Evolutionary conservation across 306 rosid genomes (phyloP).

Genomic region (Vigna angularis): DNA sequence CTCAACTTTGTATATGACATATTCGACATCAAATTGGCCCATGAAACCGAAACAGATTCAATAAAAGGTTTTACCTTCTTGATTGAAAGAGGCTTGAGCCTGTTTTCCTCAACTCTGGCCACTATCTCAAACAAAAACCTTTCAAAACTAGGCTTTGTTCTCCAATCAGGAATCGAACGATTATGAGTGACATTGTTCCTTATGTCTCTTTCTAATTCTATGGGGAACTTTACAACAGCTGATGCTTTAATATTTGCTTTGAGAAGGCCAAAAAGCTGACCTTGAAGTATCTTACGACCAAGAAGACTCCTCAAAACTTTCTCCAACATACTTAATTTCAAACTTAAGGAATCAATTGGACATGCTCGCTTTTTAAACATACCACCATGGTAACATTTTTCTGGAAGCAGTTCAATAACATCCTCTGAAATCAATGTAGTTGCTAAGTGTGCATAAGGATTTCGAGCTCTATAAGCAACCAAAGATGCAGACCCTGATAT

Average conservation of each 20-base stretch:
- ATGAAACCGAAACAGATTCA: slow-evolving; percentile 68
- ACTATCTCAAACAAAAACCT: slow-evolving; percentile 71
- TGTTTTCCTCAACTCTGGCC: slow-evolving; percentile 64
- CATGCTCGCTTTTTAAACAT: slow-evolving; percentile 49
- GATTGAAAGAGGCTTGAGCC: slow-evolving; percentile 60
- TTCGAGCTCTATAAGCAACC: slow-evolving; percentile 72
- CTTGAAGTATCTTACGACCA: slow-evolving; percentile 57
- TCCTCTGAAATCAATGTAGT: slow-evolving; percentile 59
- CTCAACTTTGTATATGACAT: slow-evolving; percentile 75
- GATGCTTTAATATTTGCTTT: slow-evolving; percentile 77
- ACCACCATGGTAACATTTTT: slow-evolving; percentile 69
- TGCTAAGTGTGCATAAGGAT: slow-evolving; percentile 54
- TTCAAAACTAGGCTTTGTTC: slow-evolving; percentile 69
- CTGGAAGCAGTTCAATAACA: slow-evolving; percentile 77
- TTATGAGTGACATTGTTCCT: slow-evolving; percentile 44
- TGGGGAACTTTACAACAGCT: slow-evolving; percentile 58
- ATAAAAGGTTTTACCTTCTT: slow-evolving; percentile 66
- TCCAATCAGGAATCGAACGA: slow-evolving; percentile 64
- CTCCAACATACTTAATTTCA: slow-evolving; percentile 61
- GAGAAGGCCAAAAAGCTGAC: slow-evolving; percentile 52
- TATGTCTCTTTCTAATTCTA: slow-evolving; percentile 68
- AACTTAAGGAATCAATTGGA: slow-evolving; percentile 67
- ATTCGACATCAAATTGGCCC: slow-evolving; percentile 82
- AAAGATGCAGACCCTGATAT: slow-evolving; percentile 67
- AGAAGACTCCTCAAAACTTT: slow-evolving; percentile 64